Base-by-base conservation (phyloP, 2,329 filamentous ascomycete species). In the Mycosphaerelloides madeirae region DNA sequence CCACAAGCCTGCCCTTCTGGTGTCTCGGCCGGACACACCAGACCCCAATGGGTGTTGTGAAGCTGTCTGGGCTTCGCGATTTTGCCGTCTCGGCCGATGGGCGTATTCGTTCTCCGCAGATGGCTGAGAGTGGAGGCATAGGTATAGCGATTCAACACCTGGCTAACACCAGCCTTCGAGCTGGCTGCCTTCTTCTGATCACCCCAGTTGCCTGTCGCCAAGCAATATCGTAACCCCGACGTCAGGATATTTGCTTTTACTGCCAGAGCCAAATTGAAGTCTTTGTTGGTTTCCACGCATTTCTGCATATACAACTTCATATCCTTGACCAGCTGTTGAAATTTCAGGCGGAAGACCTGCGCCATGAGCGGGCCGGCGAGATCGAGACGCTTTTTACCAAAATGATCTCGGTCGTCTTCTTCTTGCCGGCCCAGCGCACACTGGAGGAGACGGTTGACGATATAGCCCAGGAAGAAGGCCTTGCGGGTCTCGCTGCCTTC, bases 161-260 rank as follows among this genome's bases (percentile, higher is more conserved):
- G 93, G 37, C 91, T 97, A 36, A 98, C 93, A 76, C 93, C 94
- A 36, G 93, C 93, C 53, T 94, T 97, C 1, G 90, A 87, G 57
- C 85, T 91, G 59, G 87, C 86, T 15, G 93, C 90, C 74, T 97
- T 98, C 78, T 97, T 98, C 73, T 98, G 93, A 56, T 98, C 93
- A 62, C 93, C 94, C 94, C 93, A 98, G 70, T 98, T 98, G 55
- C 93, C 93, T 12, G 93, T 98, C 19, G 93, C 91, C 50, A 98
- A 76, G 41, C 93, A 96, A 69, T 98, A 98, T 65, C 96, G 95
- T 55, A 98, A 72, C 38, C 91, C 93, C 63, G 93, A 94, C 15
- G 90, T 95, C 55, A 98, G 77, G 15, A 93, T 95, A 51, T 83
- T 85, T 16, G 85, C 83, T 72, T 96, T 97, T 61, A 97, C 85